phyloP scores from a whole-genome alignment of 345 rosid genomes.

The Euphorbia lathyris region DNA sequence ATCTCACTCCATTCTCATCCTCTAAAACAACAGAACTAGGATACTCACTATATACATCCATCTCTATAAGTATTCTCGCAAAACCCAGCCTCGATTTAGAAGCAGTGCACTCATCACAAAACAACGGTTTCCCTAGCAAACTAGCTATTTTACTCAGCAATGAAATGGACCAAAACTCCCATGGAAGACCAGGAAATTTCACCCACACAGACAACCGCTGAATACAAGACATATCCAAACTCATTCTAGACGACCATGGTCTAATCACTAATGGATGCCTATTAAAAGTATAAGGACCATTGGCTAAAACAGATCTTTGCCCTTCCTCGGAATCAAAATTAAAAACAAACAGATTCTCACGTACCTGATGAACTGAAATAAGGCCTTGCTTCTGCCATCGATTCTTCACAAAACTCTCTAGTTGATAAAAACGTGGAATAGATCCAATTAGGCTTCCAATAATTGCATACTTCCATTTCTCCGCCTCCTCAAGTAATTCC shows the following conservation, averaged over 20 bases:
- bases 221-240: not conserved
- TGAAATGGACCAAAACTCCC: not conserved
- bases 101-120: not conserved
- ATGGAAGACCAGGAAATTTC: not conserved
- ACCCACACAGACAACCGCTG: not conserved
- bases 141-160: not conserved
- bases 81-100: not conserved
- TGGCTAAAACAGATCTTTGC: not conserved
- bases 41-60: too few relatives aligned
- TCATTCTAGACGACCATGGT: not conserved
- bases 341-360: not conserved
- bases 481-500: not conserved
- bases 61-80: too few relatives aligned
- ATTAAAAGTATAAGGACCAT: not conserved
- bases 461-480: not conserved
- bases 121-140: not conserved
- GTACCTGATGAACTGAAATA: not conserved
- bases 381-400: not conserved
- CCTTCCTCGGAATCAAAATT: not conserved
- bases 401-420: not conserved
- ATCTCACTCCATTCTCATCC: too few relatives aligned
- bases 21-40: too few relatives aligned
- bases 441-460: not conserved
- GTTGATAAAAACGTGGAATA: not conserved
- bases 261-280: not conserved